Evolutionary conservation across 495 filamentous ascomycete species (phyloP).

Genomic region (Aspergillus bridgeri): DNA sequence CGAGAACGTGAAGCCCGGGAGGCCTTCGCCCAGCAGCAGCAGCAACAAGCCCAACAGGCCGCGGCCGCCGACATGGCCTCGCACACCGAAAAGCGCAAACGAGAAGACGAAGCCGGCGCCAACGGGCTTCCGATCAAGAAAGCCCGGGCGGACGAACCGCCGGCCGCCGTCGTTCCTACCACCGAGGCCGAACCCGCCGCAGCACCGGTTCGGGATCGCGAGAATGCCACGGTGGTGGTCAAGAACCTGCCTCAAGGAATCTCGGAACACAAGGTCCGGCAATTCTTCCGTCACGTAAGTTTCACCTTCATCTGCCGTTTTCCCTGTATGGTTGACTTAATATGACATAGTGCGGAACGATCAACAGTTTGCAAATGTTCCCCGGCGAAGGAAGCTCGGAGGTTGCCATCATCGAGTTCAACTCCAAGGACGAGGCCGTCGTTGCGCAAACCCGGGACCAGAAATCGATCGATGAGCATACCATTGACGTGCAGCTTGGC

Average conservation of each 20-base stretch:
- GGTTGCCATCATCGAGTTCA: conserved; percentile 81
- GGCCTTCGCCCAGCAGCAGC: conserved; percentile 48
- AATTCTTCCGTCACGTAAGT: conserved; percentile 82
- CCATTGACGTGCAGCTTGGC: conserved; percentile 69
- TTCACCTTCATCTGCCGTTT: background rate
- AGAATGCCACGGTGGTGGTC: conserved; percentile 81
- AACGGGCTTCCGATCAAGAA: conserved; percentile 55
- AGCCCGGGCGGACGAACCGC: conserved; percentile 47
- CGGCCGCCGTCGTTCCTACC: conserved; percentile 16
- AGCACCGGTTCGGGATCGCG: conserved; percentile 71
- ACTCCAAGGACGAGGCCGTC: conserved; percentile 70
- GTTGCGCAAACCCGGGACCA: conserved; percentile 75
- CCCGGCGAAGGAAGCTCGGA: conserved; percentile 54
- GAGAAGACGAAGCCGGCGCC: conserved; percentile 52
- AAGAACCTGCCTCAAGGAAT: conserved; percentile 66
- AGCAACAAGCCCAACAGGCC: conserved; percentile 31
- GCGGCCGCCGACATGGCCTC: conserved; percentile 28
- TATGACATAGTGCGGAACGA: conserved; percentile 60
- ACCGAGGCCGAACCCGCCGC: conserved; percentile 30
- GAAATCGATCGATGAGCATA: conserved; percentile 66
- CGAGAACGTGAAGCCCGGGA: conserved; percentile 63
- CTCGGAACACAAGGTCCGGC: conserved; percentile 67
- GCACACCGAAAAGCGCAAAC: conserved; percentile 65
- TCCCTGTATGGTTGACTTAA: conserved; percentile 18
- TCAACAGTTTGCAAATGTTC: conserved; percentile 69